phyloP scores from a whole-genome alignment of 2,329 filamentous ascomycete species.

The Cercospora sojina region DNA sequence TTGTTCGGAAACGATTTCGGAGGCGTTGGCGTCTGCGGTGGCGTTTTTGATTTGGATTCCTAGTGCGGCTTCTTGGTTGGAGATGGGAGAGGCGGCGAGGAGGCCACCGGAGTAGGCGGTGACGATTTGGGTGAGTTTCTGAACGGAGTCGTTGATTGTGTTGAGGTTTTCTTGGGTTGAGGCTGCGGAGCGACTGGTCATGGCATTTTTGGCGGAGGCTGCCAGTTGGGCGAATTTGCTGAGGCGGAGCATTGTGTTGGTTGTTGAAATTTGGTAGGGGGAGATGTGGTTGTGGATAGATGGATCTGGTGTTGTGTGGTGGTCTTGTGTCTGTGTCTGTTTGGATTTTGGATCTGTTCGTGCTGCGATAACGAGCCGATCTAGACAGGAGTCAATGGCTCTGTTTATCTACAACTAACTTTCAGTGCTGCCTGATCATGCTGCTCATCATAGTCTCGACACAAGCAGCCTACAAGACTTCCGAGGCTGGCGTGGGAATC shows the following conservation, averaged over 20 bases:
- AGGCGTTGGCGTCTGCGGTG: conserved; percentile 24
- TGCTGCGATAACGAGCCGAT: neutral
- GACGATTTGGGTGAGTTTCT: conserved; percentile 21
- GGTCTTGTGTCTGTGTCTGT: neutral
- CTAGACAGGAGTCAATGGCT: neutral
- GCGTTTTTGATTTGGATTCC: conserved; percentile 27
- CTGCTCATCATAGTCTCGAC: neutral
- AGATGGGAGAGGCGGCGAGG: conserved; percentile 27
- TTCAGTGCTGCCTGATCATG: conserved; percentile 3
- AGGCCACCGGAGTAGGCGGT: conserved; percentile 24
- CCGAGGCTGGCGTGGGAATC: conserved; percentile 5
- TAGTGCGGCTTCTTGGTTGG: conserved; percentile 25
- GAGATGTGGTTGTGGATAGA: neutral
- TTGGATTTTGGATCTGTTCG: neutral
- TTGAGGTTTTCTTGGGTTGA: conserved; percentile 25
- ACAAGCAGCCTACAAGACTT: neutral
- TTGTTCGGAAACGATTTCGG: conserved; percentile 18
- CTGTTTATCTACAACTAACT: conserved; percentile 4
- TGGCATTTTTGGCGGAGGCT: conserved; percentile 25
- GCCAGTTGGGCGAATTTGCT: conserved; percentile 26
- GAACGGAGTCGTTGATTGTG: conserved; percentile 24
- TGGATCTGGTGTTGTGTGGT: neutral
- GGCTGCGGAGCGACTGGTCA: conserved; percentile 22
- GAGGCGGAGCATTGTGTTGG: conserved; percentile 23
- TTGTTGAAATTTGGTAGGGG: neutral